A percentile compares a stretch with the other conserved stretches of the same genome.
Evolutionary conservation across 192 early-diverging fungal genomes (phyloP).

Genomic region (Dissophora globulifera): DNA sequence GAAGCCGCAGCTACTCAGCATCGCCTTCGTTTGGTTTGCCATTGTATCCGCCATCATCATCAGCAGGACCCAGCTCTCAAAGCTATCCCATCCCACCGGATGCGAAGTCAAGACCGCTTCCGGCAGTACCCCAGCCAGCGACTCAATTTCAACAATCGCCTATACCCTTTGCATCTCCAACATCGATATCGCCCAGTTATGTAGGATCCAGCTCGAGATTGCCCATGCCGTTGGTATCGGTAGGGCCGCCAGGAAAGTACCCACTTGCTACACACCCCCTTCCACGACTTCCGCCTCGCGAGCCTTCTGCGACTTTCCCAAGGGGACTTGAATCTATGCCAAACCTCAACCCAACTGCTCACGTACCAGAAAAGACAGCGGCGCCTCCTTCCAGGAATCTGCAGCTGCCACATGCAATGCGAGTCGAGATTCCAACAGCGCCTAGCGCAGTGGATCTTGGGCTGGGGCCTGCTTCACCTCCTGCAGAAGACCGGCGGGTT

Average conservation of each 20-base stretch:
- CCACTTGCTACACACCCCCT: background rate
- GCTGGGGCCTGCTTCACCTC: slow-evolving; percentile 20
- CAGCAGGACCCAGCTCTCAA: no score
- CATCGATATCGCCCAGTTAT: background rate
- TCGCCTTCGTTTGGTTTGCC: background rate
- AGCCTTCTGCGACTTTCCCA: background rate
- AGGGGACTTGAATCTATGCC: background rate
- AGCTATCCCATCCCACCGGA: background rate
- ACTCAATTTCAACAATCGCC: background rate
- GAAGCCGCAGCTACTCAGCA: background rate
- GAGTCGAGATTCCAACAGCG: slow-evolving; percentile 20
- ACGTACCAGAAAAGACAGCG: slow-evolving; percentile 2
- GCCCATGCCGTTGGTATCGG: no score
- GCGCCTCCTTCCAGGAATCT: background rate
- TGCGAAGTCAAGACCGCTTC: background rate
- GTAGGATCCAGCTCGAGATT: no score
- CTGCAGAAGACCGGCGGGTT: background rate
- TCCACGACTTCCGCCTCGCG: background rate
- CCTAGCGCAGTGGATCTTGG: slow-evolving; percentile 32
- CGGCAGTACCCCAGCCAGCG: background rate
- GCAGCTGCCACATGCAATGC: slow-evolving; percentile 9
- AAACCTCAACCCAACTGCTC: background rate
- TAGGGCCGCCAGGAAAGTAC: no score
- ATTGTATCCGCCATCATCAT: no score
- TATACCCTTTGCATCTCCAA: background rate